Evolutionary conservation across 2,329 filamentous ascomycete species (phyloP), one percentile per base, ranked within the genome.

Genomic region (Arthrobotrys iridis): DNA sequence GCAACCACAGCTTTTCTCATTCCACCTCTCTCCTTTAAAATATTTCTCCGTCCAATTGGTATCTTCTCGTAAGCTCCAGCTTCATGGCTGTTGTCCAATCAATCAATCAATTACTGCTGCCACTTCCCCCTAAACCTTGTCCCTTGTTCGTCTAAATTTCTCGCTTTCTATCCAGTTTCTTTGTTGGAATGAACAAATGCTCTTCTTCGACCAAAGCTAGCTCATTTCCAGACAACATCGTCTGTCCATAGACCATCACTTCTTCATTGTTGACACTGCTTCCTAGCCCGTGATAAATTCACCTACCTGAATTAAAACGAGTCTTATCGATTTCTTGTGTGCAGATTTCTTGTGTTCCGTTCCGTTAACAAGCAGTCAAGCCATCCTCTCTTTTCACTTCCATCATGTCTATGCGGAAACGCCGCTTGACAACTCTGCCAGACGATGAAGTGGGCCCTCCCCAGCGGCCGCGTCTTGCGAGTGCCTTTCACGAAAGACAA

Each of bases 391-490:
- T 35, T 22, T 26, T 35, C 11, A 20, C 26, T 20, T 3, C 6
- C 3, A 26, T n/a, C 26, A 58, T 58, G 52, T 43, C 52, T 1
- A 35, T 40, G 50, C 35, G 40, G 13, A 67, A 67, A 22, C 63
- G 63, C 10, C 63, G 63, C 15, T 30, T 58, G 11, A 37, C 8
- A 13, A 37, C 40, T 11, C 11, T 13, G 15, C 45, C 20, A 15
- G 10, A 11, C 10, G 63, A 67, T 15, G 48, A 48, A 18, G 13
- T 48, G 11, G 45, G 60, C 1, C 68, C 68, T n/a, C 62, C 68
- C 4, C 43, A 37, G 37, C 20, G 68, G 4, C 60, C 15, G 11
- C 50, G 68, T 13, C 28, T 73, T 13, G 50, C 48, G 26, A 10
- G 24, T n/a, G n/a, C n/a, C n/a, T n/a, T n/a, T n/a, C n/a, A n/a